Evolutionary conservation across 345 rosid species (phyloP), one percentile per base, ranked within the genome.

Genomic region (Leavenworthia alabamica): DNA sequence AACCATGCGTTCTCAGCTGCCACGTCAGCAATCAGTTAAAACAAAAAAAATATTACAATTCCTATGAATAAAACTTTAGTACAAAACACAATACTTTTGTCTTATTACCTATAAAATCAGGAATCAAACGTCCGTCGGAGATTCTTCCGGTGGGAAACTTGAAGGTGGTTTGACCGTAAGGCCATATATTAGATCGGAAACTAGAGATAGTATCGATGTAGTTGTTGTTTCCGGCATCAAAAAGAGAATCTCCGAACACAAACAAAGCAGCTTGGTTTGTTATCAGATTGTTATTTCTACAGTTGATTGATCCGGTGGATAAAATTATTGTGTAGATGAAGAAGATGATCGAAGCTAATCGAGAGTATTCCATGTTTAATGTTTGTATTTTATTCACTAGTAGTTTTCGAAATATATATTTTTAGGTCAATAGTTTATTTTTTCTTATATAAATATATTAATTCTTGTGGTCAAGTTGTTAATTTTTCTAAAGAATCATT

Each of bases 141-240:
- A 72, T 22, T 42, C 84, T 72, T 1, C 84, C 81, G 0, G 81
- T 79, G 2, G 86, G 72, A 3, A 29, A 36, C 1, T 63, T 61
- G 65, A 80, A 77, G 55, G 64, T 66, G 11, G 72, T 75, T 29
- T 59, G 67, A 7, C 83, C 82, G 10, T 73, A 80, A 1, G 88
- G 84, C 59, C 33, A 14, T 8, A 32, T 60, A 32, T 80, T 66
- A 8, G 78, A 73, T 39, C 28, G 51, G 12, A 9, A 12, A 3
- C 64, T 54, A 28, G 27, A 19, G 8, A 31, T 0, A 1, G 79
- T 73, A 24, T 64, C 42, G 66, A 75, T 72, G 7, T 68, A 72
- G 59, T 78, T 77, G 67, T 82, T 77, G 68, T 78, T 80, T 61
- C 85, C 81, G 0, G 68, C 56, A 64, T 78, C 83, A 44, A 77